phyloP scores from a whole-genome alignment of 805 yeast genomes.

The Groenewaldozyma tartarivorans region DNA sequence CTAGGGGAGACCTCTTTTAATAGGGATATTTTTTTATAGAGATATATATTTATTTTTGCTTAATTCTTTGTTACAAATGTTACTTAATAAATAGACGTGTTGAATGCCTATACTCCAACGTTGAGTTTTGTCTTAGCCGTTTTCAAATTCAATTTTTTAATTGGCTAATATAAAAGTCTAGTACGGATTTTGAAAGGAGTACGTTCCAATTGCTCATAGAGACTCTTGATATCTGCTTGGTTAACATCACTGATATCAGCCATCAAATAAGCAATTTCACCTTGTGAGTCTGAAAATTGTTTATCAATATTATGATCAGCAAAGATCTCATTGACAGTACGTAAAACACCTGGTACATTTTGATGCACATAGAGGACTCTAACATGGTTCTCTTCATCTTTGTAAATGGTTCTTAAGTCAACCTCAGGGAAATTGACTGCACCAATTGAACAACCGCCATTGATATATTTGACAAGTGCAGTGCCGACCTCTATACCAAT shows the following conservation, averaged over 20 bases:
- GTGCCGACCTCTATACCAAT: slow-evolving; percentile 93
- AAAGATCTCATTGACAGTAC: slow-evolving; percentile 91
- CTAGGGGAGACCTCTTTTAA: not conserved
- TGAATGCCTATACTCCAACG: too few relatives aligned
- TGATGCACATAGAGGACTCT: slow-evolving; percentile 94
- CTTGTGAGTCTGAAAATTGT: slow-evolving; percentile 95
- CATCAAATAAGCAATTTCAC: slow-evolving; percentile 94
- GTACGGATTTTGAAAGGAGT: slow-evolving; percentile 88
- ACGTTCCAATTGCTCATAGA: slow-evolving; percentile 76
- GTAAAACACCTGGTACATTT: slow-evolving; percentile 97
- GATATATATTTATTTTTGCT: too few relatives aligned
- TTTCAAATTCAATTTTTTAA: too few relatives aligned
- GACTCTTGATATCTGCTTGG: slow-evolving; percentile 68
- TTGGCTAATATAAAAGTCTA: slow-evolving; percentile 82
- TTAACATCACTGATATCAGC: slow-evolving; percentile 90
- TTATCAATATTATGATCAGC: slow-evolving; percentile 94
- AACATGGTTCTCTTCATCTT: slow-evolving; percentile 70
- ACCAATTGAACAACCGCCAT: slow-evolving; percentile 91
- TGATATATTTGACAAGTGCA: slow-evolving; percentile 80
- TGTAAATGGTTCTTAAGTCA: slow-evolving; percentile 74
- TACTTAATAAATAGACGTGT: too few relatives aligned
- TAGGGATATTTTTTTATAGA: too few relatives aligned
- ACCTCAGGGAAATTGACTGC: slow-evolving; percentile 99
- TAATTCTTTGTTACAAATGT: too few relatives aligned
- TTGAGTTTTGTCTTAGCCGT: too few relatives aligned